Evolutionary conservation across 805 yeast genomes (phyloP).

Genomic region (Schwanniomyces polymorphus): DNA sequence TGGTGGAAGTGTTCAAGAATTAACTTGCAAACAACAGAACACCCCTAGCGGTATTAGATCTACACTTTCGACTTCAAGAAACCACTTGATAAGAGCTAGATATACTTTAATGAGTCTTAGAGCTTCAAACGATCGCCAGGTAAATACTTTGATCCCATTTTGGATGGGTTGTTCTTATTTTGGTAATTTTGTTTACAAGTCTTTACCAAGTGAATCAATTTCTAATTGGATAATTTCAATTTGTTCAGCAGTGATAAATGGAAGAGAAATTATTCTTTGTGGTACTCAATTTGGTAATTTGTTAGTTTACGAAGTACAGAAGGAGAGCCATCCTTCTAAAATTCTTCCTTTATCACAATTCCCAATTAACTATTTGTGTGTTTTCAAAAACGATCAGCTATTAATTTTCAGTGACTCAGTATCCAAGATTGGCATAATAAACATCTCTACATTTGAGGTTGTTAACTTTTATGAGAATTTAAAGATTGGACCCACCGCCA

Average conservation of each 20-base stretch:
- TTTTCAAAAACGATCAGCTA: constrained; percentile 15
- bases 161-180: constrained; percentile 10
- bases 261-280: constrained; percentile 15
- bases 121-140: constrained; percentile 4
- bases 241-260: constrained; percentile 11
- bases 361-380: constrained; percentile 18
- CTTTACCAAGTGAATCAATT: constrained; percentile 7
- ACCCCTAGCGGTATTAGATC: neutral
- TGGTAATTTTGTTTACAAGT: constrained; percentile 9
- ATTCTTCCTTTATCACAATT: constrained; percentile 21
- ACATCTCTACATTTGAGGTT: constrained; percentile 12
- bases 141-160: constrained; percentile 10
- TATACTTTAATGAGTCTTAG: constrained; percentile 3
- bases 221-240: constrained; percentile 24
- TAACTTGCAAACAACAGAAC: neutral
- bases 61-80: neutral
- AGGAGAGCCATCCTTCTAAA: constrained; percentile 13
- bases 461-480: constrained; percentile 18
- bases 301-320: constrained; percentile 15
- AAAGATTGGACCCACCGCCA: constrained; percentile 20
- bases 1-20: neutral
- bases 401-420: constrained; percentile 27
- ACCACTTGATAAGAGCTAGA: constrained; percentile 6
- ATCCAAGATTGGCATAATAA: constrained; percentile 28
- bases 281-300: constrained; percentile 35